Evolutionary conservation across 225 moss, liverwort and hornwort species (phyloP), one percentile per base, ranked within the genome.

Genomic region (Antitrichia curtipendula): DNA sequence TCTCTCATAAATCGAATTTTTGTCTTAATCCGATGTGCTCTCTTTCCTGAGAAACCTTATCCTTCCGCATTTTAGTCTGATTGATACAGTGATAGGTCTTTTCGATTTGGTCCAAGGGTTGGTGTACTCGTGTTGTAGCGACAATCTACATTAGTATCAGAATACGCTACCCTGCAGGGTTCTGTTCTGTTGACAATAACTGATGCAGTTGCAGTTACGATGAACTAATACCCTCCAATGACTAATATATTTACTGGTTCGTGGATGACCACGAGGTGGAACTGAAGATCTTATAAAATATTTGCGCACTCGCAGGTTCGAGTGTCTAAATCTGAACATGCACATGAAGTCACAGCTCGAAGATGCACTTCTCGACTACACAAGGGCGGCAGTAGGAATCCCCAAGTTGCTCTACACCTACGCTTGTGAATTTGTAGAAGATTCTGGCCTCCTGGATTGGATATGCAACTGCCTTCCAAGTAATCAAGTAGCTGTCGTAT

Each of bases 341-440:
- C n/a, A n/a, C n/a, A n/a, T 97, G 82, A 93, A 95, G 52, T 87
- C 87, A 45, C 93, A 95, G 90, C 91, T 97, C 54, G 93, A 95
- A 77, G 84, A 95, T 73, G 95, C 95, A 9, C 89, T 96, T 57
- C 94, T 87, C 56, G 96, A 97, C 83, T 96, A 96, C 63, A 91
- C 92, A 24, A 93, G 96, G 19, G 97, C 96, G 40, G 70, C 96
- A 25, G 95, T 95, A 31, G 97, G 95, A 28, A 79, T 97, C 57
- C 97, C 97, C 25, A 97, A 95, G 94, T 89, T 97, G 80, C 80
- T 97, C 17, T 94, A 96, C 32, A 83, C 92, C 25, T 96, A 95
- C 64, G 96, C 94, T 58, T 93, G 94, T 59, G 96, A 97, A 41
- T 87, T 92, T 73, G 92, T 97, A 38, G 97, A 95, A 60, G 95